Evolutionary conservation across 805 yeast genomes (phyloP), one percentile per base, ranked within the genome.

Genomic region (Nakazawaea siamensis): DNA sequence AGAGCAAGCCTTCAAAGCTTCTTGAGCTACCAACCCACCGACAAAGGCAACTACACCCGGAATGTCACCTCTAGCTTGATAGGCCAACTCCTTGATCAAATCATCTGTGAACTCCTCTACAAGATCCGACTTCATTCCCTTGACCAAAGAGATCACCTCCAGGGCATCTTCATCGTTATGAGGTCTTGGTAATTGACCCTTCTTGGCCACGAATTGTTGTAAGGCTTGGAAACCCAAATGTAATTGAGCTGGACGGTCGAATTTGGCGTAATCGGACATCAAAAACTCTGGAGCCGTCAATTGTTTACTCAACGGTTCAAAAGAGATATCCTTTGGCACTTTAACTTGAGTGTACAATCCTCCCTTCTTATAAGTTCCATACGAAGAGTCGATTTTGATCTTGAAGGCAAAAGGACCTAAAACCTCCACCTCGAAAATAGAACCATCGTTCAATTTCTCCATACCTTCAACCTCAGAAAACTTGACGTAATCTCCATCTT

Each of bases 1-100:
- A 9, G 97, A 84, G 48, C 88, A 82, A 29, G 94, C 94, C 62
- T 92, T 92, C 53, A 92, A 70, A 15, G 85, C 96, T 61, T 92
- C 98, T 60, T 92, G 98, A 3, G 98, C 98, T 30, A 85, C 80
- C 36, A 90, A 65, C 23, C 97, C 97, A 57, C 98, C 98, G 50
- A 77, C 73, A 42, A 88, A 80, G 2, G 97, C 97, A 45, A 76
- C 78, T 53, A 86, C 61, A 24, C 90, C 95, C 15, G 96, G 95
- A 31, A 90, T 59, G 49, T 90, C 96, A 60, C 98, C 98, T 34
- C 78, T 70, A 2, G 97, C 80, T 55, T 90, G 95, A 58, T 66
- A 83, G 0, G 95, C 63, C 42, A 92, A 64, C 50, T 84, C 88
- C 36, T 57, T 70, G 41, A 92, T 62, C 30, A 88, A 58, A 30